Conservation (phyloP, 2,329 filamentous ascomycete genomes). For the Nothophaeocryptopus gaeumannii region DNA sequence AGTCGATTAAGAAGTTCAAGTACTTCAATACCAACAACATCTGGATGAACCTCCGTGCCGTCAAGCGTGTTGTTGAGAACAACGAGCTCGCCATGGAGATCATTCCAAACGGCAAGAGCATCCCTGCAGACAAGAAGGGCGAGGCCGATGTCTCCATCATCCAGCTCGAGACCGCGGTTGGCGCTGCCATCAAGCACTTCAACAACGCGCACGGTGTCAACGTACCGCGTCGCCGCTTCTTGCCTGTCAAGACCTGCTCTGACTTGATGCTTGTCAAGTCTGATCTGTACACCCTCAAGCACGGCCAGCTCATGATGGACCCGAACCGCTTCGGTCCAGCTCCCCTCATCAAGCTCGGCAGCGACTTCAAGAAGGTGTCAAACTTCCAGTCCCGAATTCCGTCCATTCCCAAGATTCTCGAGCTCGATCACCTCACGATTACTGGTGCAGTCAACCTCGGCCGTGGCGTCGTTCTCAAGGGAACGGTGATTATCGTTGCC, state of each 20-base stretch:
- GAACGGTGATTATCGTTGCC: constrained; percentile 97
- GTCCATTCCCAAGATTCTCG: constrained; percentile 85
- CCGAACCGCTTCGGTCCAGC: constrained; percentile 93
- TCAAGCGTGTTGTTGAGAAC: constrained; percentile 98
- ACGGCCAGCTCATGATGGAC: constrained; percentile 97
- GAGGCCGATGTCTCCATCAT: constrained; percentile 97
- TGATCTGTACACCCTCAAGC: constrained; percentile 96
- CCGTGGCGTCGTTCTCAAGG: constrained; percentile 92
- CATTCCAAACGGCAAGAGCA: constrained; percentile 98
- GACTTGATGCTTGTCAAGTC: constrained; percentile 99
- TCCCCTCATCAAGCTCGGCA: constrained; percentile 96
- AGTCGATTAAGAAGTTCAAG: constrained; percentile 99
- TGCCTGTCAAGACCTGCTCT: constrained; percentile 99
- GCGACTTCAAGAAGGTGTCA: constrained; percentile 99
- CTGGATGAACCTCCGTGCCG: constrained; percentile 95
- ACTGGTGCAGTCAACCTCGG: constrained; percentile 96
- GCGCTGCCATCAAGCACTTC: constrained; percentile 98
- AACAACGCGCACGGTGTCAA: constrained; percentile 98
- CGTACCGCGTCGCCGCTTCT: constrained; percentile 93
- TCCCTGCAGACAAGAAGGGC: constrained; percentile 98
- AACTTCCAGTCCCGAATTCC: constrained; percentile 88
- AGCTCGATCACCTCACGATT: constrained; percentile 93
- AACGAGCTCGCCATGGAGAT: constrained; percentile 99
- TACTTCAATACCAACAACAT: constrained; percentile 99
- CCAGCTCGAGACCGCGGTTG: constrained; percentile 97